phyloP scores from a whole-genome alignment of 2,329 filamentous ascomycete genomes.

The Phaeosphaeria sp. region DNA sequence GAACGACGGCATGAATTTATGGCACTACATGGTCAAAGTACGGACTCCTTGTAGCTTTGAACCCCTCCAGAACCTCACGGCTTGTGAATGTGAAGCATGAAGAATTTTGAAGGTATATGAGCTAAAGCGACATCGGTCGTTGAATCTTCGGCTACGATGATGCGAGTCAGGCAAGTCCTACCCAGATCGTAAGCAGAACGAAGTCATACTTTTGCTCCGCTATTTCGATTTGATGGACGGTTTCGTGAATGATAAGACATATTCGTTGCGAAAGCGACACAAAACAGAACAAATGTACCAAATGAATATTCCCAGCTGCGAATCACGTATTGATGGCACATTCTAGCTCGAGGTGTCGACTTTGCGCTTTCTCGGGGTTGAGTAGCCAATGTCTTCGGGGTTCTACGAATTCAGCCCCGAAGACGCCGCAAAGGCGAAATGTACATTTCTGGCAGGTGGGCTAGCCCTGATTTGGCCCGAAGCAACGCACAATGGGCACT shows the following conservation, averaged over 20 bases:
- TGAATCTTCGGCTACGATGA: background rate
- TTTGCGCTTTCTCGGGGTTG: constrained; percentile 24
- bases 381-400: constrained; percentile 29
- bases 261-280: background rate
- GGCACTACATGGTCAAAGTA: background rate
- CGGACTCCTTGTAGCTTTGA: background rate
- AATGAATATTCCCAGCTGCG: background rate
- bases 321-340: background rate
- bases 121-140: background rate
- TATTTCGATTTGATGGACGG: no score
- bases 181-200: no score
- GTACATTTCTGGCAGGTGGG: constrained; percentile 12
- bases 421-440: background rate
- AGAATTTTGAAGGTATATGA: constrained; percentile 5
- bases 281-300: background rate
- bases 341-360: constrained; percentile 3
- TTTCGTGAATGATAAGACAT: background rate
- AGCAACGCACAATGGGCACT: constrained; percentile 17
- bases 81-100: constrained; percentile 11
- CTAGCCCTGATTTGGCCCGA: constrained; percentile 31
- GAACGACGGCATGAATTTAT: constrained; percentile 21
- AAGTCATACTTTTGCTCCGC: no score
- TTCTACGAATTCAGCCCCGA: constrained; percentile 40
- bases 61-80: background rate
- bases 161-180: no score